Evolutionary conservation across 2,329 filamentous ascomycete species (phyloP), one percentile per base, ranked within the genome.

Genomic region (Claviceps sp.): DNA sequence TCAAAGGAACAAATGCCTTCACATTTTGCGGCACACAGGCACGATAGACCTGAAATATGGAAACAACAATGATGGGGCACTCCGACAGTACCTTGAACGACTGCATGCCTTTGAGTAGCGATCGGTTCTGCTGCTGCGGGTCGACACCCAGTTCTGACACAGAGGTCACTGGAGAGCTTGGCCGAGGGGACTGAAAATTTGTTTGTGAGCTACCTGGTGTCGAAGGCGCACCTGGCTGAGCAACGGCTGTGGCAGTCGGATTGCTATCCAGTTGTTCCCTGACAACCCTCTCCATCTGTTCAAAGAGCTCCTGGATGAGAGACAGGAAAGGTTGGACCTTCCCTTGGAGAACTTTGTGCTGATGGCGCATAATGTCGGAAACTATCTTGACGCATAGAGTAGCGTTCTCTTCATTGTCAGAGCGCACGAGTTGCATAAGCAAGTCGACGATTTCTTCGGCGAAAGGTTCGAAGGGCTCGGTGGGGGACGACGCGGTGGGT

Each of bases 21-120:
- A 98, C 90, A 61, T 96, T 96, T 52, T 84, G 78, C 40, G 81
- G 75, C 2, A 95, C 91, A 5, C 85, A 85, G 47, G 70, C 74
- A 48, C 90, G 82, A 62, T 98, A 93, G 5, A 91, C 86, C 69
- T 98, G 93, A 66, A 98, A 97, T 58, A 98, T 88, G 4, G 91
- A 97, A 1, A 98, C 93, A 3, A 99, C 93, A 42, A 98, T 97
- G 50, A 99, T 99, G 0, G 93, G 93, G 60, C 93, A 98, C 67
- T 99, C 93, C 1, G 91, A 89, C 4, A 98, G 78, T 24, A 98
- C 91, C 68, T 97, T 98, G 78, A 99, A 98, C 1, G 93, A 98
- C 65, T 95, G 89, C 88, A 96, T 96, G 34, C 93, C 93, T 68
- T 89, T 95, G 51, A 90, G 73, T 38, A 98, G 70, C 48, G 88